Conservation (phyloP, 2,329 filamentous ascomycete species). For the Fusarium foetens region DNA sequence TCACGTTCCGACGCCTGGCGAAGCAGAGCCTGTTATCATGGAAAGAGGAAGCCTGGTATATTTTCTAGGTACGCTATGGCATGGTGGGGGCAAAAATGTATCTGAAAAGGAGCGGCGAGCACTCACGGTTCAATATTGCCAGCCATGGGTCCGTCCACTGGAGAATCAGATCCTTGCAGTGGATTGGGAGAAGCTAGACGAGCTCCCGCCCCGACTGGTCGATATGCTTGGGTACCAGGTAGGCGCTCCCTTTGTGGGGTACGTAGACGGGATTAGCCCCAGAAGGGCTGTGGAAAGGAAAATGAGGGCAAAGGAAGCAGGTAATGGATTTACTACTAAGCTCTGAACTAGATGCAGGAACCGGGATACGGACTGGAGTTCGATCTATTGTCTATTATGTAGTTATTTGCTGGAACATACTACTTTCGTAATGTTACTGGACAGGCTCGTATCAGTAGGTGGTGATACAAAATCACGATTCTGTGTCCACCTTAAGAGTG, state of each 20-base stretch:
- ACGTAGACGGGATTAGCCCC: neutral
- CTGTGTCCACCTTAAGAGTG: no score
- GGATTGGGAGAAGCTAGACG: neutral
- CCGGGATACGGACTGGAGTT: no score
- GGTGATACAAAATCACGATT: no score
- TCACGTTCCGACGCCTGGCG: rapidly evolving
- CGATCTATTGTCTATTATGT: no score
- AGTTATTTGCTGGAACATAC: no score
- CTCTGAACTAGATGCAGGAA: neutral
- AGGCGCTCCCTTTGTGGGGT: neutral
- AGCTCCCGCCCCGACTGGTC: rapidly evolving
- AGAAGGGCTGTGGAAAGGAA: neutral
- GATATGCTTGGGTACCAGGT: neutral
- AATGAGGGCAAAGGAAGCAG: neutral
- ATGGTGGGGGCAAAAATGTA: neutral
- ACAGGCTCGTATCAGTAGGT: no score
- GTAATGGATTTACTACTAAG: rapidly evolving
- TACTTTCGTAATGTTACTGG: no score
- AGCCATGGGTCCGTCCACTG: neutral
- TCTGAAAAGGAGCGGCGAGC: neutral
- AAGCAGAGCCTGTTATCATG: neutral
- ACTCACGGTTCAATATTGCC: neutral
- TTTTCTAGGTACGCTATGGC: neutral
- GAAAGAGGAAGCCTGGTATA: neutral
- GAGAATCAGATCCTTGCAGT: neutral